Conservation (phyloP, 768 basidiomycete genomes). For the Macrolepiota fuliginosa region DNA sequence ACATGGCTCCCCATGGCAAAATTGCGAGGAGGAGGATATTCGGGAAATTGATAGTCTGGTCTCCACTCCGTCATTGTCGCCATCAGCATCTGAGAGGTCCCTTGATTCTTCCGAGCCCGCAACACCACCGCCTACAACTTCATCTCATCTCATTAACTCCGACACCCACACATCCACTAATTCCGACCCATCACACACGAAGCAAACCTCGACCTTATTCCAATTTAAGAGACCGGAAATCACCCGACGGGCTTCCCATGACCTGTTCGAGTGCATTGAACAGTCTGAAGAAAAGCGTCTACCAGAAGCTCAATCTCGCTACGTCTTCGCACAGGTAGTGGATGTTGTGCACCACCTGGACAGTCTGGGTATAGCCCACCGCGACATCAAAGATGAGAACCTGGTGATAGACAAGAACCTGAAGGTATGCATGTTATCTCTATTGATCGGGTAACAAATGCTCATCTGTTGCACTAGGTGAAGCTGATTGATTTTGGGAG, state of each 20-base stretch:
- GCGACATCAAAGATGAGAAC: constrained; percentile 98
- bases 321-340: constrained; percentile 86
- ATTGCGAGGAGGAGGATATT: constrained; percentile 32
- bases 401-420: constrained; percentile 73
- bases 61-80: constrained; percentile 56
- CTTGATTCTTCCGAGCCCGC: constrained; percentile 25
- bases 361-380: constrained; percentile 82
- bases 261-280: constrained; percentile 95
- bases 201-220: constrained; percentile 16
- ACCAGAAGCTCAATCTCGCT: constrained; percentile 72
- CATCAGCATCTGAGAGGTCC: constrained; percentile 32
- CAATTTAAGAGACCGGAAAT: constrained; percentile 31
- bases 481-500: constrained; percentile 97
- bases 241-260: constrained; percentile 78
- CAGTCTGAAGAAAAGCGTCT: constrained; percentile 78
- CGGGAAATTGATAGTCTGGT: constrained; percentile 23
- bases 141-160: constrained; percentile 2
- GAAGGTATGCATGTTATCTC: constrained; percentile 46
- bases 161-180: neutral
- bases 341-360: constrained; percentile 83
- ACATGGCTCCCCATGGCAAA: constrained; percentile 88
- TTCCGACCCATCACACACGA: constrained; percentile 17
- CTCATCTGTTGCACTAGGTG: constrained; percentile 45
- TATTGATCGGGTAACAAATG: neutral
- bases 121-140: constrained; percentile 23